These are phyloP conservation scores for Xylaria cubensis DNA, from an alignment of 495 filamentous ascomycete genomes.

Conservation along the genomic window DNA sequence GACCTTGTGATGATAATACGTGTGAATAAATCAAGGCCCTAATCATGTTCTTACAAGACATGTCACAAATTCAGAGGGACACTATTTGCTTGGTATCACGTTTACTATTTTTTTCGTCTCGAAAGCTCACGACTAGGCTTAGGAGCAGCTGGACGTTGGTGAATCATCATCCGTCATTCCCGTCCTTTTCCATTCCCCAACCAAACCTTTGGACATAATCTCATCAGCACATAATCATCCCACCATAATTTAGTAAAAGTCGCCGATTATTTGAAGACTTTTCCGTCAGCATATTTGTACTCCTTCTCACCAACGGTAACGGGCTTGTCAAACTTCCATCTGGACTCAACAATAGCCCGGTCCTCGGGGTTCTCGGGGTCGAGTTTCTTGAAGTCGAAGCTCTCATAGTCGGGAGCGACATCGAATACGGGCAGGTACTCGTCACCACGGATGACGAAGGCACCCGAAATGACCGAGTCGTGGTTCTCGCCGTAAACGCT, in stretches of 20 bases:
- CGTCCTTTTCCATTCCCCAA: conserved; percentile 17
- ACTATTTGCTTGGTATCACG: conserved; percentile 23
- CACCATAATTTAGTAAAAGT: conserved; percentile 22
- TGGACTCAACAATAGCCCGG: conserved; percentile 80
- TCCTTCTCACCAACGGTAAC: conserved; percentile 79
- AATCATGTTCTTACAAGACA: not conserved
- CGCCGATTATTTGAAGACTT: conserved; percentile 93
- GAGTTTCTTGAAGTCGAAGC: conserved; percentile 94
- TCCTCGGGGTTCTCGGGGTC: conserved; percentile 84
- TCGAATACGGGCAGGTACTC: conserved; percentile 87
- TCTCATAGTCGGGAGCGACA: conserved; percentile 96
- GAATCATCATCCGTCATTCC: conserved; percentile 17
- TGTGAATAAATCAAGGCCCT: not conserved
- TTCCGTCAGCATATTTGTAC: conserved; percentile 74
- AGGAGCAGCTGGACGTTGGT: conserved; percentile 1
- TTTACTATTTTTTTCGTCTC: conserved; percentile 28
- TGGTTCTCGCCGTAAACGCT: conserved; percentile 88
- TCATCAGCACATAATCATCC: conserved; percentile 40
- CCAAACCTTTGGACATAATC: conserved; percentile 29
- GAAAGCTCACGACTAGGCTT: not conserved
- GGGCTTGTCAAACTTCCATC: conserved; percentile 88
- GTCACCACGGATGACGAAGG: conserved; percentile 92
- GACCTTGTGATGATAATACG: not conserved
- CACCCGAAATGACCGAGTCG: conserved; percentile 86
- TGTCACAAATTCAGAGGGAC: not conserved